These are phyloP conservation scores for Rutidosis leptorrhynchoides DNA, from an alignment of 129 eudicot genomes.

Conservation along the genomic window DNA sequence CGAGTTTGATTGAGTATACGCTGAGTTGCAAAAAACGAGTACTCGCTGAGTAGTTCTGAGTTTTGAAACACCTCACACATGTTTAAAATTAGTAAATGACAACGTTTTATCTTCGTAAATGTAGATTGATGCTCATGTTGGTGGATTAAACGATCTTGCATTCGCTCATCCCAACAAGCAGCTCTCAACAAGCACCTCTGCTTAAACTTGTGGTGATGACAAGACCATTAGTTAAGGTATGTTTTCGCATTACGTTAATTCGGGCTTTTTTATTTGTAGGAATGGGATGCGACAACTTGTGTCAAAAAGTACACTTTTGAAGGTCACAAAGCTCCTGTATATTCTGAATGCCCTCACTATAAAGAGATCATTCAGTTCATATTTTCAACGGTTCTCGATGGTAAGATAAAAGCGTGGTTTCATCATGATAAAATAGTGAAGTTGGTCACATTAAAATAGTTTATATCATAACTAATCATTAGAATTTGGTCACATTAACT, in stretches of 20 bases:
- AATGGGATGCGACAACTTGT: constrained; percentile 75
- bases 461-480: no score
- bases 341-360: constrained; percentile 82
- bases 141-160: constrained; percentile 91
- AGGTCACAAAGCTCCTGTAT: constrained; percentile 85
- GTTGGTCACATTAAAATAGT: no score
- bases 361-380: constrained; percentile 89
- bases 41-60: no score
- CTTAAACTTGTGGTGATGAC: constrained; percentile 89
- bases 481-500: no score
- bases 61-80: no score
- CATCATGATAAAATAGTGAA: no score
- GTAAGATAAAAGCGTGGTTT: constrained; percentile 89
- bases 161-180: constrained; percentile 88
- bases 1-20: no score
- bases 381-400: constrained; percentile 85
- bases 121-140: constrained; percentile 86
- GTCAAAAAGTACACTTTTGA: constrained; percentile 64
- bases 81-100: constrained; percentile 10
- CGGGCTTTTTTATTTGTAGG: constrained; percentile 38
- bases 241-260: background rate
- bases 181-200: no score
- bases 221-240: constrained; percentile 82
- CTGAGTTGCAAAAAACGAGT: no score
- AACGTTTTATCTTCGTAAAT: background rate